These are phyloP conservation scores for Cercophora scortea DNA, from an alignment of 495 filamentous ascomycete species.

Conservation along the genomic window DNA sequence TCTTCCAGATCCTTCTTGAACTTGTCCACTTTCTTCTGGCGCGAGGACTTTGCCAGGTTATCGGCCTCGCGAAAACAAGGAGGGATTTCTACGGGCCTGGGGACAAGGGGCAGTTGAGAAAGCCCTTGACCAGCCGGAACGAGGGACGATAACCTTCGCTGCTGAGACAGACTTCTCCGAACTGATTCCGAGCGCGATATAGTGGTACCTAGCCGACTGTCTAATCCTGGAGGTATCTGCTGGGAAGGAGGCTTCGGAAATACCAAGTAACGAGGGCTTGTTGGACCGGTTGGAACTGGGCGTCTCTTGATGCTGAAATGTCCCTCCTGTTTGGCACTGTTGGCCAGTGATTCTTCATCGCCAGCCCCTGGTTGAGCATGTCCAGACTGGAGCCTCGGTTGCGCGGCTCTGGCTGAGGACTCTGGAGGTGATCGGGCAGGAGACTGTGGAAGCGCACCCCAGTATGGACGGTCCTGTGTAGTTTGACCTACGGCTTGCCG, in stretches of 20 bases:
- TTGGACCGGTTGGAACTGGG: slow-evolving; percentile 1
- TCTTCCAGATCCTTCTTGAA: slow-evolving; percentile 36
- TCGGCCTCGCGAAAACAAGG: neutral
- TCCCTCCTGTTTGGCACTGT: neutral
- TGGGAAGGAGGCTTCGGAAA: slow-evolving; percentile 6
- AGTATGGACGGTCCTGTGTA: slow-evolving; percentile 6
- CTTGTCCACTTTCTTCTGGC: slow-evolving; percentile 25
- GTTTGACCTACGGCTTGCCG: neutral
- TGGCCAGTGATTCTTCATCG: neutral
- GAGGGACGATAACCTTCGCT: slow-evolving; percentile 25
- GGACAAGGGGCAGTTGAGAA: neutral
- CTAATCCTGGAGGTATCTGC: neutral
- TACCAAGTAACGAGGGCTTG: slow-evolving; percentile 8
- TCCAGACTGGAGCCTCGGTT: too few relatives aligned
- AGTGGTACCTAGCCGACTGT: slow-evolving; percentile 10
- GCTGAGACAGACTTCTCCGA: slow-evolving; percentile 29
- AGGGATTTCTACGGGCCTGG: neutral
- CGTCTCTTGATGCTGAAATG: slow-evolving; percentile 4
- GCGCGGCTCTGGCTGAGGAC: neutral
- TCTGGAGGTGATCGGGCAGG: slow-evolving; percentile 1
- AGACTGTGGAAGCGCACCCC: slow-evolving; percentile 6
- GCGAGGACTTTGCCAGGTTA: slow-evolving; percentile 24
- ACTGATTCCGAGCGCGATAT: slow-evolving; percentile 26
- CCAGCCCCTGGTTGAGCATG: too few relatives aligned
- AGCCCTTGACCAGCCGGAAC: slow-evolving; percentile 6